phyloP scores from a whole-genome alignment of 2,329 filamentous ascomycete genomes.

The Colletotrichum sp. region DNA sequence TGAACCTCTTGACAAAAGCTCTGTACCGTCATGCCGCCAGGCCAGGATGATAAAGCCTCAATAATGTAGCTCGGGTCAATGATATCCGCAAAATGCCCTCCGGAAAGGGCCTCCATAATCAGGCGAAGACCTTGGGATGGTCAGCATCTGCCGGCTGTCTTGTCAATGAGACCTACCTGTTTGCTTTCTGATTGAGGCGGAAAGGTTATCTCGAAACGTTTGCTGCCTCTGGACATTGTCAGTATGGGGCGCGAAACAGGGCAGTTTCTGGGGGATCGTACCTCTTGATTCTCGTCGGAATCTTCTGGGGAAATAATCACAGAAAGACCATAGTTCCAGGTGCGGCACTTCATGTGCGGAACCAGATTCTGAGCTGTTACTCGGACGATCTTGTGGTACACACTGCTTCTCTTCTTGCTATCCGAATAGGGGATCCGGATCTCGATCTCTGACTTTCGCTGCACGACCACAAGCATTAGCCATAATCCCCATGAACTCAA shows the following conservation, averaged over 20 bases:
- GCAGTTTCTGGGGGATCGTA: neutral
- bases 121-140: constrained; percentile 27
- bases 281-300: neutral
- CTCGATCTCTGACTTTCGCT: neutral
- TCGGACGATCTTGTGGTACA: neutral
- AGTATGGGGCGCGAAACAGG: neutral
- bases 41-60: neutral
- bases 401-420: neutral
- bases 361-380: neutral
- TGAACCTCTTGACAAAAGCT: neutral
- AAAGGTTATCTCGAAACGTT: neutral
- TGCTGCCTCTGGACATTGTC: neutral
- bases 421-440: neutral
- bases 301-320: neutral
- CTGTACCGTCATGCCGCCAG: neutral
- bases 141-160: neutral
- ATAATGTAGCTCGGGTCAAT: neutral
- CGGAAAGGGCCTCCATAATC: constrained; percentile 21
- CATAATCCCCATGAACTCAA: neutral
- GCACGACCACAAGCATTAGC: neutral
- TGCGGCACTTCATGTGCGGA: neutral
- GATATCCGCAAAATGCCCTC: neutral
- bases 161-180: neutral
- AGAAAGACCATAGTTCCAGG: neutral
- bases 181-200: neutral